Base-by-base conservation (phyloP, 2,329 filamentous ascomycete genomes). In the Phaeosphaeria sp. region DNA sequence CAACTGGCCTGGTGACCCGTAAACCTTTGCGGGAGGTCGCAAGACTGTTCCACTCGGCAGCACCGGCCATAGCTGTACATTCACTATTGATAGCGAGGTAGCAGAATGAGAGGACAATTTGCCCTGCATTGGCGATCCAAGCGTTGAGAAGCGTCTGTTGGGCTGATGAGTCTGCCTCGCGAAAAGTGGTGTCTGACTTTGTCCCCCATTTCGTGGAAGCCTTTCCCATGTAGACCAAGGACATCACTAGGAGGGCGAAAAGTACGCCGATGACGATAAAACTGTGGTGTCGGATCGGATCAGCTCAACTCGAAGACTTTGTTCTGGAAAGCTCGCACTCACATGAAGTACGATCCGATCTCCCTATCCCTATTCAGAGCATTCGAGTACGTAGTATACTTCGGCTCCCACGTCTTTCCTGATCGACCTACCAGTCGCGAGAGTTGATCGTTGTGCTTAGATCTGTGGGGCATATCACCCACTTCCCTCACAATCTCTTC, bases 101-200 rank as follows among this genome's bases (percentile, higher is more conserved):
- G 1, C 82, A 51, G 21, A 81, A 66, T 0, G 80, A 83, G 0
- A 84, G 57, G 3, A 84, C 53, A 0, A 82, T 53, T 61, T 85
- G 83, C 1, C 82, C 81, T 0, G 74, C 27, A 60, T 85, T 85
- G 43, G 78, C 80, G 0, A 84, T 20, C 22, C 83, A 67, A 0
- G 77, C 69, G 43, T 56, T 62, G 15, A 46, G 48, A 1, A 60
- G 46, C 1, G 48, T 54, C 9, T 44, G n/a, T 18, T 47, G n/a
- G 6, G 23, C 2, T 18, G 43, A 43, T 5, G 36, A 41, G 21
- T 41, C 49, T 25, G 52, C 33, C 13, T 13, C 25, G 18, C 42
- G 41, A 25, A 64, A 52, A 1, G 55, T 46, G 6, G 52, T 46
- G 22, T 55, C 55, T 11, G 62, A 65, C 13, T 56, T 22, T 15